Base-by-base conservation (phyloP, 768 basidiomycete species). In the Suillus luteus region DNA sequence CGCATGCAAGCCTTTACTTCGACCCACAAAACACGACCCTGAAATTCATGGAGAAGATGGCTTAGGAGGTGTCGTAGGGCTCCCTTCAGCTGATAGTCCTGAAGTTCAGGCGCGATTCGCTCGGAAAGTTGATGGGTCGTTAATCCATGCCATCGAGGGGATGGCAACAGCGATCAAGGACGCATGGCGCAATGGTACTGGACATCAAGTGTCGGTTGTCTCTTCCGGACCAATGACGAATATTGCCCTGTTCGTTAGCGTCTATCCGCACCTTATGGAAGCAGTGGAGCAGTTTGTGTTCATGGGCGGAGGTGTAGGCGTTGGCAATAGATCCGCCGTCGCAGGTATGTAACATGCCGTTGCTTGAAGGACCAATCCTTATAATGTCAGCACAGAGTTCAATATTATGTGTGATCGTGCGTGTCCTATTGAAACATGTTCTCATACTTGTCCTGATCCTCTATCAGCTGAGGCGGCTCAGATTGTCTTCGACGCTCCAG, bases 291-390 rank as follows among this genome's bases (percentile, higher is more conserved):
- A 83, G 60, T 77, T 86, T 49, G 82, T 86, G 15, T 82, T 93
- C 70, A 96, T 96, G 94, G 94, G 94, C 12, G 94, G 94, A n/a
- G 93, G 87, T 2, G 87, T 93, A 35, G 93, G 93, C 10, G 71
- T 92, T 27, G 93, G 94, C 0, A 96, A 95, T 70, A 80, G 89
- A 38, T 88, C 90, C 9, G 80, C 93, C 15, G 88, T 86, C 12
- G 92, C 92, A 69, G 86, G 87, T 86, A 62, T 52, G 76, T 65
- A 31, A 31, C 51, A 51, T 14, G 4, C 31, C 17, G 24, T 4
- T 35, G 51, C 51, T 24, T 22, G 12, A 19, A 38, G 40, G n/a
- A 59, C 22, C 17, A 55, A 24, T 62, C 58, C 24, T 22, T 8
- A 44, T 46, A 7, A 43, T 62, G 17, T 57, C 11, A 54, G 4